Evolutionary conservation across 2,329 filamentous ascomycete genomes (phyloP).

Genomic region (Falciphora oryzae): DNA sequence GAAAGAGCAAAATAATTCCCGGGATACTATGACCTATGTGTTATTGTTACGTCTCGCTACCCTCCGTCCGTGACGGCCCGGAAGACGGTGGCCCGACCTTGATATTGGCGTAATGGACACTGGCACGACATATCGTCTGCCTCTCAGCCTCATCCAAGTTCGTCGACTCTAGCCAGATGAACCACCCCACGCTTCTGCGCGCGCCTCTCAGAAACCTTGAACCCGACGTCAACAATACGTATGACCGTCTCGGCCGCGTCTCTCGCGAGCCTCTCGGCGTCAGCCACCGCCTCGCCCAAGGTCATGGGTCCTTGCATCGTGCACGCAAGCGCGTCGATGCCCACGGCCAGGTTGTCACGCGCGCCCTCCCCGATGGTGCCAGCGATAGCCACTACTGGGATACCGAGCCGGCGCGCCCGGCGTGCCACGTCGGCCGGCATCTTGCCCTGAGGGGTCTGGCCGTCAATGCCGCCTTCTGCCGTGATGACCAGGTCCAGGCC

Average conservation of each 20-base stretch:
- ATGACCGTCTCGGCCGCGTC: conserved; percentile 26
- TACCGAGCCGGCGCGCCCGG: conserved; percentile 36
- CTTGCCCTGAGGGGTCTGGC: conserved; percentile 45
- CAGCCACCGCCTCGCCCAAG: conserved; percentile 23
- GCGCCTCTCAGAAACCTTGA: background rate
- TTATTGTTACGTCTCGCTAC: too few species aligned
- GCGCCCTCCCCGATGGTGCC: conserved; percentile 29
- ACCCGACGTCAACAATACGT: conserved; percentile 17
- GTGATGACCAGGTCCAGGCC: conserved; percentile 41
- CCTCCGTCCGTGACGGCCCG: too few species aligned
- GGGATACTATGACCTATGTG: too few species aligned
- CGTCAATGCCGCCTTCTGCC: conserved; percentile 46
- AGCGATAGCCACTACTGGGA: conserved; percentile 37
- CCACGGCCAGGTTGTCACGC: conserved; percentile 21
- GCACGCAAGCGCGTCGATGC: conserved; percentile 27
- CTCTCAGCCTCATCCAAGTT: too few species aligned
- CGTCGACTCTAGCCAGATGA: background rate
- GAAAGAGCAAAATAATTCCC: too few species aligned
- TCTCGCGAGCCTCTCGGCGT: conserved; percentile 20
- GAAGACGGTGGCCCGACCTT: too few species aligned
- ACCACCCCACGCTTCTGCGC: too few species aligned
- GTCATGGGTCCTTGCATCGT: conserved; percentile 24
- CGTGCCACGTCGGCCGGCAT: conserved; percentile 47
- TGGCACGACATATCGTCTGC: too few species aligned
- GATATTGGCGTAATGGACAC: too few species aligned